Conservation (phyloP, 768 basidiomycete genomes). For the Arthromyces matolae region DNA sequence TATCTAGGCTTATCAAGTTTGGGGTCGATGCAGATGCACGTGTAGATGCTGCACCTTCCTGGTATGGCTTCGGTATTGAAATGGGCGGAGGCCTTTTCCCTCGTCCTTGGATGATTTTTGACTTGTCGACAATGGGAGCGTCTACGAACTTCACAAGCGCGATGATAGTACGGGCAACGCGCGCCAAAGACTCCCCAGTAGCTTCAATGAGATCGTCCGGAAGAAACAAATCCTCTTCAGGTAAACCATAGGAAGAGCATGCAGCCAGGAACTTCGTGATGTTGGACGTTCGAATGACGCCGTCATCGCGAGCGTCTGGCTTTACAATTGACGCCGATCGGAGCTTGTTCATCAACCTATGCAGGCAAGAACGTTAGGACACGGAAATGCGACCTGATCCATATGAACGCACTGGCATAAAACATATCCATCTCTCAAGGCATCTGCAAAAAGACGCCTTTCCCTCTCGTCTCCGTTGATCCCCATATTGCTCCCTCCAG, state of each 20-base stretch:
- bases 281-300: constrained; percentile 64
- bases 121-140: constrained; percentile 40
- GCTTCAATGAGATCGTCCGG: constrained; percentile 65
- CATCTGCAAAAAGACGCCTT: constrained; percentile 66
- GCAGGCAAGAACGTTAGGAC: constrained; percentile 10
- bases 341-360: constrained; percentile 77
- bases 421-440: constrained; percentile 79
- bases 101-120: constrained; percentile 44
- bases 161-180: constrained; percentile 73
- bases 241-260: constrained; percentile 63
- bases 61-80: constrained; percentile 30
- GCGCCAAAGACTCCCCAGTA: constrained; percentile 56
- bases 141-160: constrained; percentile 64
- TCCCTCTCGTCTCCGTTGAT: constrained; percentile 72
- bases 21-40: constrained; percentile 60
- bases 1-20: constrained; percentile 42
- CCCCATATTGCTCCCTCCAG: constrained; percentile 33
- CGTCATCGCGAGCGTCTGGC: constrained; percentile 65
- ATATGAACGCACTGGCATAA: constrained; percentile 94
- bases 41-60: constrained; percentile 31
- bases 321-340: constrained; percentile 56
- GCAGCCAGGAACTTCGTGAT: constrained; percentile 76
- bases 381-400: too few relatives aligned
- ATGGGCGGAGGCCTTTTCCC: constrained; percentile 23
- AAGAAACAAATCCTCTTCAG: constrained; percentile 61